A percentile compares a stretch with the other conserved stretches of the same genome.
Conservation (phyloP, 257 asterid species). For the Solanum lignicaule region DNA sequence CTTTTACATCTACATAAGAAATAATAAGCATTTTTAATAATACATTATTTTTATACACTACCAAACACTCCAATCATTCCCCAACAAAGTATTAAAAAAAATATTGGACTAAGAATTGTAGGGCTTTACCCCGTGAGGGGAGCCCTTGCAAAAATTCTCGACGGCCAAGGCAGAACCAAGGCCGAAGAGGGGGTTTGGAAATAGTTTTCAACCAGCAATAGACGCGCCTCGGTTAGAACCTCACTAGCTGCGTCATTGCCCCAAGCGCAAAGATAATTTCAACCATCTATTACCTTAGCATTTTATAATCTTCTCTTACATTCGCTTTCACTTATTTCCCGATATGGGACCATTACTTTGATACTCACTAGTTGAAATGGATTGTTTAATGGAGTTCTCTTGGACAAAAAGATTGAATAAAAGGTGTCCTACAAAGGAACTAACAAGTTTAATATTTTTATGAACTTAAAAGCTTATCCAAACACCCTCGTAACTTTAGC, state of each 20-base stretch:
- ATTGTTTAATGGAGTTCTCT: too few species aligned
- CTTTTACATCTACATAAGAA: too few species aligned
- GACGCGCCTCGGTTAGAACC: slow-evolving; percentile 6
- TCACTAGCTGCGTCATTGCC: slow-evolving; percentile 5
- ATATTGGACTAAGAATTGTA: background rate
- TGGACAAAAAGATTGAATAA: background rate
- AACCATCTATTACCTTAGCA: fast-evolving
- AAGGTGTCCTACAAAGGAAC: background rate
- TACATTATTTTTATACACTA: too few species aligned
- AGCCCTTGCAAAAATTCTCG: background rate
- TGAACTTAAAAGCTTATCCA: background rate
- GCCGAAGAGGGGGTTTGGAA: slow-evolving; percentile 1
- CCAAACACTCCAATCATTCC: too few species aligned
- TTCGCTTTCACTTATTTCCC: background rate
- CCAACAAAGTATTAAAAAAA: too few species aligned
- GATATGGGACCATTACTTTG: background rate
- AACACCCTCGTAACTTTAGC: background rate
- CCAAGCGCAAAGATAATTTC: background rate
- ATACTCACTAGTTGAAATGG: background rate
- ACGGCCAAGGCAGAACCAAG: background rate
- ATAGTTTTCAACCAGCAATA: slow-evolving; percentile 3
- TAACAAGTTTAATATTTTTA: background rate
- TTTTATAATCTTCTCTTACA: background rate
- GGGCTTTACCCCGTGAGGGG: background rate
- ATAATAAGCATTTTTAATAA: too few species aligned